A percentile compares a stretch with the other conserved stretches of the same genome.
Evolutionary conservation across 1,139 yeast species (phyloP).

Genomic region (Lipomyces yarrowii): DNA sequence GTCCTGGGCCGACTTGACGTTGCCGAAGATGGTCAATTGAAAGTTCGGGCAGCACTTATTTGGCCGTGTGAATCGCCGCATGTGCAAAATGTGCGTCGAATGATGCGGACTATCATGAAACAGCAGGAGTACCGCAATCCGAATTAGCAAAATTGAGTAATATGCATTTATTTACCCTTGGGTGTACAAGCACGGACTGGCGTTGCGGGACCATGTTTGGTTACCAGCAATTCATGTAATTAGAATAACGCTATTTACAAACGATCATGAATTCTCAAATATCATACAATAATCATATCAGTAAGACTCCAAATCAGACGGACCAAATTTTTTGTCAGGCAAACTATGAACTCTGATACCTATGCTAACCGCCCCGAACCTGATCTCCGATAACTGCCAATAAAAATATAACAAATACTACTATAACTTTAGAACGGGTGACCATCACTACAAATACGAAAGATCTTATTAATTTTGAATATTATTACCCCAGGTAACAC

Average conservation of each 20-base stretch:
- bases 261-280: neutral
- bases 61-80: neutral
- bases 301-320: neutral
- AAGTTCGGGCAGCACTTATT: neutral
- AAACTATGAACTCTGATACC: neutral
- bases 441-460: neutral
- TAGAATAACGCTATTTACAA: neutral
- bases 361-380: neutral
- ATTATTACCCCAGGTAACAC: neutral
- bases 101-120: neutral
- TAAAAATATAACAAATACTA: neutral
- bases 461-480: neutral
- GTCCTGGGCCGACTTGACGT: conserved; percentile 18
- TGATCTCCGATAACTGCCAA: too few relatives aligned
- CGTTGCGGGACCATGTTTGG: neutral
- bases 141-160: too few relatives aligned
- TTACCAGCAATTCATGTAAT: neutral
- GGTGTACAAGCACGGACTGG: neutral
- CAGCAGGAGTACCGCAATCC: neutral
- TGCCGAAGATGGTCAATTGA: neutral
- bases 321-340: neutral
- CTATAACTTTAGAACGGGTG: neutral
- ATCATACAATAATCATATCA: neutral
- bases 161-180: too few relatives aligned
- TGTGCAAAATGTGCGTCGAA: neutral